Percentiles rank a stretch among this genome's conserved stretches.
phyloP scores from a whole-genome alignment of 78 protist genomes.

The Polysphondylium violaceum region DNA sequence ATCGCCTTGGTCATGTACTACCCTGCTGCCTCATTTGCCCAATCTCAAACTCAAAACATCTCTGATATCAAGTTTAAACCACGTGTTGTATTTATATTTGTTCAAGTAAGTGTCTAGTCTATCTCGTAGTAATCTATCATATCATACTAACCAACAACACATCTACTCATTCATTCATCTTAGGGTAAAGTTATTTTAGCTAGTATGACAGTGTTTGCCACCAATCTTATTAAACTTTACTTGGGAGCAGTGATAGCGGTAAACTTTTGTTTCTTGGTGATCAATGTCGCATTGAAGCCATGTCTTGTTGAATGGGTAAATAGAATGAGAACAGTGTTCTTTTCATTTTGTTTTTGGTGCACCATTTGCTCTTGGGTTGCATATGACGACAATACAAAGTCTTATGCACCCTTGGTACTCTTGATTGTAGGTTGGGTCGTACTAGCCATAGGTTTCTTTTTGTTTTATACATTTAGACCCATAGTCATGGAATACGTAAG shows the following conservation, averaged over 20 bases:
- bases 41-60: conserved; percentile 69
- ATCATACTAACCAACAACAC: not conserved
- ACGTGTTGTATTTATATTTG: conserved; percentile 59
- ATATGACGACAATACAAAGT: not conserved
- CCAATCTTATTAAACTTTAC: not conserved
- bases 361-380: conserved; percentile 51
- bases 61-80: conserved; percentile 73
- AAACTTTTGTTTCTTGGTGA: conserved; percentile 8
- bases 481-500: too few species aligned
- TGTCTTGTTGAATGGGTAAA: conserved; percentile 69
- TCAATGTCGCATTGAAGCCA: conserved; percentile 36
- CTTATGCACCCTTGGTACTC: conserved; percentile 8
- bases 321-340: conserved; percentile 45
- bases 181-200: conserved; percentile 26
- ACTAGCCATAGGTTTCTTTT: not conserved
- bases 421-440: conserved; percentile 35
- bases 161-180: not conserved
- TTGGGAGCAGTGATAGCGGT: conserved; percentile 32
- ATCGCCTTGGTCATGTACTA: conserved; percentile 59
- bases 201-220: conserved; percentile 43
- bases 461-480: conserved; percentile 30
- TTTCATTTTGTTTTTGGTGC: conserved; percentile 1
- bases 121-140: not conserved
- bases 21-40: conserved; percentile 79
- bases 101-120: conserved; percentile 8